phyloP scores from a whole-genome alignment of 2,329 filamentous ascomycete species.

The Pseudonectria foliicola region DNA sequence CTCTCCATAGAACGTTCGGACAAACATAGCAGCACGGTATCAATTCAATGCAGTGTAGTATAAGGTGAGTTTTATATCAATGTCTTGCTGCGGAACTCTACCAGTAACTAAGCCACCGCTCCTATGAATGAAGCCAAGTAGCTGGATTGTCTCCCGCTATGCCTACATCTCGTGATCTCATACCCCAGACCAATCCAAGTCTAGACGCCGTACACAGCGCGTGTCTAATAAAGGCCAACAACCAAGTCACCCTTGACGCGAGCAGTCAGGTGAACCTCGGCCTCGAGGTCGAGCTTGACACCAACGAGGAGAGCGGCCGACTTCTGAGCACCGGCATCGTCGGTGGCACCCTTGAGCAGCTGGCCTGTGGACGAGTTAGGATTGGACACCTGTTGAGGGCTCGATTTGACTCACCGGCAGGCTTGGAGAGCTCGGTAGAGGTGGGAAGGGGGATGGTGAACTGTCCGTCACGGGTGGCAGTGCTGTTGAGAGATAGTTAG shows the following conservation, averaged over 20 bases:
- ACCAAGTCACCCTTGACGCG: constrained; percentile 51
- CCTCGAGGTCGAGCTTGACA: constrained; percentile 55
- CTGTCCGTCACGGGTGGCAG: background rate
- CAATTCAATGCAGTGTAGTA: too few relatives aligned
- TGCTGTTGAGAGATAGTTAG: too few relatives aligned
- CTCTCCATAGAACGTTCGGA: too few relatives aligned
- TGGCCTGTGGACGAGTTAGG: constrained; percentile 28
- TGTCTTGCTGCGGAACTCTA: too few relatives aligned
- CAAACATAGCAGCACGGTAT: too few relatives aligned
- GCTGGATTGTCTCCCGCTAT: too few relatives aligned
- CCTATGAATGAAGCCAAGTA: too few relatives aligned
- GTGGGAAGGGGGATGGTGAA: constrained; percentile 6
- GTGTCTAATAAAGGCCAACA: constrained; percentile 21
- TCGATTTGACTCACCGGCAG: constrained; percentile 11
- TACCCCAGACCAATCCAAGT: too few relatives aligned
- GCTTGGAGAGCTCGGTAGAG: constrained; percentile 23
- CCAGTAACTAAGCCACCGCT: too few relatives aligned
- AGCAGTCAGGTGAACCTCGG: constrained; percentile 51
- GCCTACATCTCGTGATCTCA: too few relatives aligned
- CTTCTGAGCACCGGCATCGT: constrained; percentile 48
- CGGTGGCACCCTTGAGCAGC: constrained; percentile 46
- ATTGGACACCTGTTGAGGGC: constrained; percentile 6
- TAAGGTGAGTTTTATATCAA: too few relatives aligned
- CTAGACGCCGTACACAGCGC: too few relatives aligned
- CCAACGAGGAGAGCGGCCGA: constrained; percentile 48